A percentile compares a stretch with the other conserved stretches of the same genome.
phyloP scores from a whole-genome alignment of 2,329 filamentous ascomycete species.

The Scedosporium apiospermum region DNA sequence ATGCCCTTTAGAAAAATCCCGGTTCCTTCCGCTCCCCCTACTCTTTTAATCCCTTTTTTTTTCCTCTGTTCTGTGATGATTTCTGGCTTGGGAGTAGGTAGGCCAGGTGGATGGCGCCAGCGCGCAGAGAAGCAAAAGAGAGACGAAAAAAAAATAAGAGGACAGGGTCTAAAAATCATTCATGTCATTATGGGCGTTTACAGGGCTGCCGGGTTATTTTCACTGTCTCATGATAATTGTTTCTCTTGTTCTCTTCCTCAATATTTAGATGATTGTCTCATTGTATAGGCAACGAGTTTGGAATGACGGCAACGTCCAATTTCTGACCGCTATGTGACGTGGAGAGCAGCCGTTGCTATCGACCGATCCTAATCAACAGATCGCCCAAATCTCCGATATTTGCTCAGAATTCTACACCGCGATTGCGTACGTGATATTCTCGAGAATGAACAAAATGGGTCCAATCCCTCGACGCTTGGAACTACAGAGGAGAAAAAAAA shows the following conservation, averaged over 20 bases:
- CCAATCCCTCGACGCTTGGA: too few species aligned
- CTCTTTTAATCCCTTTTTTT: background rate
- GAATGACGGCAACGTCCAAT: background rate
- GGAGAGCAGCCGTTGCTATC: background rate
- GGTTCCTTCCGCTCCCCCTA: background rate
- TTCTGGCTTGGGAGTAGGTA: background rate
- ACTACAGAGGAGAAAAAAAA: background rate
- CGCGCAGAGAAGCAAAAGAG: background rate
- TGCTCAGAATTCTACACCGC: too few species aligned
- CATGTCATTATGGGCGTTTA: constrained; percentile 8
- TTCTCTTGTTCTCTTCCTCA: background rate
- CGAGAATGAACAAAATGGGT: too few species aligned
- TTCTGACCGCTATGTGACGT: background rate
- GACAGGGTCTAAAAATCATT: constrained; percentile 1
- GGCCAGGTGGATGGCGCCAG: background rate
- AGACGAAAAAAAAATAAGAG: background rate
- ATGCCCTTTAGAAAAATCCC: background rate
- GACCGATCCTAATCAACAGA: background rate
- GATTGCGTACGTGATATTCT: too few species aligned
- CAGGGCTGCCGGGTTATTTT: constrained; percentile 1
- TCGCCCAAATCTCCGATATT: too few species aligned
- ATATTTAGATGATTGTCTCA: constrained; percentile 1
- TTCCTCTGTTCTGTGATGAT: background rate
- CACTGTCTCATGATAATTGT: background rate
- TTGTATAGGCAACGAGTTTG: background rate